A percentile compares a stretch with the other conserved stretches of the same genome.
phyloP scores from a whole-genome alignment of 73 alveolate genomes.

The Paramecium sonneborni region DNA sequence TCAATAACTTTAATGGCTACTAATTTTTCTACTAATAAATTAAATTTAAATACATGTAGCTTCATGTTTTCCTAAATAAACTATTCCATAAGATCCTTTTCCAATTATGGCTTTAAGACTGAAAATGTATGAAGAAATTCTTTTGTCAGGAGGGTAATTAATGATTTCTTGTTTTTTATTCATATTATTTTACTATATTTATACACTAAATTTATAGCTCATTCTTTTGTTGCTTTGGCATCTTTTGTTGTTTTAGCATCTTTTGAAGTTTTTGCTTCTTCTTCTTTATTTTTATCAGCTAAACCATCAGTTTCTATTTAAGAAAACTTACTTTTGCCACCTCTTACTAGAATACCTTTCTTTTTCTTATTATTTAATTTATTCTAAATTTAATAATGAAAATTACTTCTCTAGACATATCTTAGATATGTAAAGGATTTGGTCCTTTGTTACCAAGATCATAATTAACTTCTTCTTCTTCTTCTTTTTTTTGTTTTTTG shows the following conservation, averaged over 20 bases:
- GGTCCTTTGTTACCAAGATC: background rate
- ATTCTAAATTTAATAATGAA: background rate
- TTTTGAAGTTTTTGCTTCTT: background rate
- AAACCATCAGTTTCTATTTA: slow-evolving; percentile 1
- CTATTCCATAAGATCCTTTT: slow-evolving; percentile 61
- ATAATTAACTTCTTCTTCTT: background rate
- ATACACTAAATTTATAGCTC: slow-evolving; percentile 19
- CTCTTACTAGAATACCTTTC: background rate
- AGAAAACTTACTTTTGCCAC: background rate
- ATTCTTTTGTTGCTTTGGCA: slow-evolving; percentile 2
- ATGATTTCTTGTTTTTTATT: background rate
- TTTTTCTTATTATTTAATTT: background rate
- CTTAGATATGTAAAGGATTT: slow-evolving; percentile 19
- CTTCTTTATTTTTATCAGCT: background rate
- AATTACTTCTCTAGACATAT: background rate
- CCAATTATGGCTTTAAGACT: slow-evolving; percentile 55
- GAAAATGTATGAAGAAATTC: slow-evolving; percentile 27
- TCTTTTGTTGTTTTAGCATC: background rate
- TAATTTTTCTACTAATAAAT: slow-evolving; percentile 9
- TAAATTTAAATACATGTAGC: background rate
- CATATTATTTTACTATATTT: background rate
- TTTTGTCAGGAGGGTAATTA: slow-evolving; percentile 16
- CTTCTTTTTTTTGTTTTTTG: background rate
- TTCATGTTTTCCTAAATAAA: slow-evolving; percentile 59
- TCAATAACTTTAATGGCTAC: slow-evolving; percentile 65